Base-by-base conservation (phyloP, 2,329 filamentous ascomycete species). In the Penicillium sp. region DNA sequence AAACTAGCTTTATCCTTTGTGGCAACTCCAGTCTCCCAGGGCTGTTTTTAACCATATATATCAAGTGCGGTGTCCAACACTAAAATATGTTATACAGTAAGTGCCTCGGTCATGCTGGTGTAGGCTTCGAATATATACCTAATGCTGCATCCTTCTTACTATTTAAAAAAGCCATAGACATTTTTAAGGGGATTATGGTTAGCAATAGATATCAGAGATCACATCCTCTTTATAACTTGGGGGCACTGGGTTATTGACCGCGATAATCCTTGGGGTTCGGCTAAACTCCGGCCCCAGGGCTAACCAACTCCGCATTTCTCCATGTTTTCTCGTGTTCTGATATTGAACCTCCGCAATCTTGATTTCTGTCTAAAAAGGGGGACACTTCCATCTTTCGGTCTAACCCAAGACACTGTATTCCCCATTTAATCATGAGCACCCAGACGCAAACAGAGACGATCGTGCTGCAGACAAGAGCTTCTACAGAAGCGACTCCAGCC, bases 391-490 rank as follows among this genome's bases (percentile, higher is more conserved):
- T 13, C 9, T 25, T 15, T 6, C n/a, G 2, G 6, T 31, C 18
- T 23, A 32, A 16, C 7, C 9, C 16, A 25, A 45, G 31, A 5
- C 12, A 27, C 15, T 27, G 4, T 3, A 44, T 10, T 44, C 4
- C 15, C 25, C 12, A 38, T 41, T 23, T 27, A 27, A 45, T 27
- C 47, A 57, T 57, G 57, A 57, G 47, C 31, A 52, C 57, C n/a
- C 49, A 56, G 16, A 59, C 51, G 8, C 55, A 51, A 49, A 55
- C 52, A 46, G 56, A 59, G 18, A 50, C 54, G 21, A 57, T 59
- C 35, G 32, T 51, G 9, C 54, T 59, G 10, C 50, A 48, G 25
- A 31, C 42, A 44, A 46, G 21, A 48, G n/a, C 38, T 18, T 42
- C 52, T 9, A 37, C 25, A 9, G 54, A 47, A 37, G 18, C 42